Percentiles rank a stretch among this genome's conserved stretches.
phyloP scores from a whole-genome alignment of 1,284 basidiomycete genomes.

The Butyriboletus pseudospeciosus region DNA sequence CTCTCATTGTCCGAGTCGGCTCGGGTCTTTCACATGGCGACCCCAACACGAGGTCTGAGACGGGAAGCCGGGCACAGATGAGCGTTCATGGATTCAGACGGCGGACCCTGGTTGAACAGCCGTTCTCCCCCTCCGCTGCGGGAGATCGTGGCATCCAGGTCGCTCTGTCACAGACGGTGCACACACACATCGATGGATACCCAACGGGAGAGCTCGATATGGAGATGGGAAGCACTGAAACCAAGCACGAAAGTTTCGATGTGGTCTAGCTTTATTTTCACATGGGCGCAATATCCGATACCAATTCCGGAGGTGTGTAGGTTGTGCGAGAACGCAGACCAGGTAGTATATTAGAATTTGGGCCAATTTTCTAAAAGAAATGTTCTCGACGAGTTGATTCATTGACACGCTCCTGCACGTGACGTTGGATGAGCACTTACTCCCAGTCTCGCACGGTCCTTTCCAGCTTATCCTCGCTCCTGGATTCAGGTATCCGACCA shows the following conservation, averaged over 20 bases:
- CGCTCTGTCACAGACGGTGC: neutral
- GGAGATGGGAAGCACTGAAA: neutral
- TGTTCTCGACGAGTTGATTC: too few relatives aligned
- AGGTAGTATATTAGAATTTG: too few relatives aligned
- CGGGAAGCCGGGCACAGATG: neutral
- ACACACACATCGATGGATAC: neutral
- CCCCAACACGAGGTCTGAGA: neutral
- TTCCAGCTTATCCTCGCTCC: neutral
- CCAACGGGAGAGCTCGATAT: neutral
- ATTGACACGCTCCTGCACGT: too few relatives aligned
- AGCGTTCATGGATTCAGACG: too few relatives aligned
- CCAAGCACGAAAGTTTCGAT: neutral
- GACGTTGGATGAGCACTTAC: too few relatives aligned
- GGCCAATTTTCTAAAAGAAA: too few relatives aligned
- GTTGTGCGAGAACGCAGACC: too few relatives aligned
- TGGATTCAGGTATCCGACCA: neutral
- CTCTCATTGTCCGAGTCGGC: constrained; percentile 20
- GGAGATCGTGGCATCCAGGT: neutral
- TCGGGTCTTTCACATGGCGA: constrained; percentile 18
- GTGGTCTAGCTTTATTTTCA: neutral
- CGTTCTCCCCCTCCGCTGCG: too few relatives aligned
- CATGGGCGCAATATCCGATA: too few relatives aligned
- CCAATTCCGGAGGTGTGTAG: too few relatives aligned
- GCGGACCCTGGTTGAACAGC: too few relatives aligned
- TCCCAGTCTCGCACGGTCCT: neutral